Base-by-base conservation (phyloP, 768 basidiomycete genomes). In the Plicaturopsis crispa region DNA sequence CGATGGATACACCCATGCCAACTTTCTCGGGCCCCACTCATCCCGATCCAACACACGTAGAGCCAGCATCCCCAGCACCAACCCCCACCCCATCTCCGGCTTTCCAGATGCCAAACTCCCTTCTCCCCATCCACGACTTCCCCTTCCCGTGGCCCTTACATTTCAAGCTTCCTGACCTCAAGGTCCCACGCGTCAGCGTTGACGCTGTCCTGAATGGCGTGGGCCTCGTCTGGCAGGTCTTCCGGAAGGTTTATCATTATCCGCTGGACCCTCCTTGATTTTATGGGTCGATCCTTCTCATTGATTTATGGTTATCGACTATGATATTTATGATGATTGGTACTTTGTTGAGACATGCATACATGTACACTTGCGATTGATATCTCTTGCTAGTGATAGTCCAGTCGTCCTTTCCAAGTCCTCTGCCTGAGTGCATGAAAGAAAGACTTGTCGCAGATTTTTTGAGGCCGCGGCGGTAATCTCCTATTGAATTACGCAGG, bases 211-310 rank as follows among this genome's bases (percentile, higher is more conserved):
- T 62, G 6, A 50, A 24, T 19, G 50, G 59, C 16, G 31, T 60
- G 35, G 46, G 45, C 30, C 12, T 49, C 3, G 50, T 62, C 31
- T 60, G 58, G 58, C 42, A 23, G 35, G 35, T 53, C 23, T 47
- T 54, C 22, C 49, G 56, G 42, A 60, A 46, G 45, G 54, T 33
- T 21, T 60, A 60, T 24, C 58, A 60, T 43, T 60, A 60, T 40
- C 58, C 58, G 24, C 48, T 60, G 11, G 60, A 60, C 41, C 58
- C 58, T 17, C 60, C 58, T 12, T 51, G 48, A 54, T n/a, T 6
- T 34, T n/a, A n/a, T n/a, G n/a, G n/a, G n/a, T n/a, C n/a, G n/a
- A n/a, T n/a, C n/a, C n/a, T n/a, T n/a, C n/a, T n/a, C n/a, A n/a
- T n/a, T n/a, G n/a, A n/a, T n/a, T n/a, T n/a, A n/a, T n/a, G n/a